Evolutionary conservation across 1,284 basidiomycete genomes (phyloP).

Genomic region (Rhodotorula sp.): DNA sequence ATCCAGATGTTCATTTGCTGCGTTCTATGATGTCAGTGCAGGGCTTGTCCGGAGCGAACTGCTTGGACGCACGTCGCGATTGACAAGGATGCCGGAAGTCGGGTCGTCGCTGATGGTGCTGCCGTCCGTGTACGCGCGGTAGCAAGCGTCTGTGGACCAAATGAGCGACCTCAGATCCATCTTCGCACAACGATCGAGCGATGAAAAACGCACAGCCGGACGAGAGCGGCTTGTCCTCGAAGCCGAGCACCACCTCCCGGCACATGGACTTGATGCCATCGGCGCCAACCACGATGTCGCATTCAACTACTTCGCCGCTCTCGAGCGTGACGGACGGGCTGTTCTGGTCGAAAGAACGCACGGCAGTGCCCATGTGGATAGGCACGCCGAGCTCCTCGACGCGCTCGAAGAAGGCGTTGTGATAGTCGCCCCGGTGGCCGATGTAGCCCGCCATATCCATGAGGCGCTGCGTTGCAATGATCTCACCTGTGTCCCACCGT

Average conservation of each 20-base stretch:
- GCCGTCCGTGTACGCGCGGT: slow-evolving; percentile 15
- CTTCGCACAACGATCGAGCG: no score
- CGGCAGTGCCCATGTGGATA: slow-evolving; percentile 50
- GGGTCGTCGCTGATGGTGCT: slow-evolving; percentile 4
- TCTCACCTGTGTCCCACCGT: slow-evolving; percentile 21
- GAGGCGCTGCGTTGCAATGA: slow-evolving; percentile 38
- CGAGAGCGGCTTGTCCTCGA: slow-evolving; percentile 15
- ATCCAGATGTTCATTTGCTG: slow-evolving; percentile 21
- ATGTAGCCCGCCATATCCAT: slow-evolving; percentile 30
- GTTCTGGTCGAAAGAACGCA: slow-evolving; percentile 49
- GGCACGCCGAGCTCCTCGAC: slow-evolving; percentile 34
- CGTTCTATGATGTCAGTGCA: background rate
- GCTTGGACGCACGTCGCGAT: background rate
- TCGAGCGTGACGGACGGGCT: slow-evolving; percentile 34
- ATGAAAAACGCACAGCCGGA: background rate
- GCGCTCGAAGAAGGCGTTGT: slow-evolving; percentile 35
- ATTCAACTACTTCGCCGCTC: slow-evolving; percentile 56
- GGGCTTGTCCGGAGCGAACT: background rate
- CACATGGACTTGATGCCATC: slow-evolving; percentile 58
- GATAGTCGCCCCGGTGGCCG: slow-evolving; percentile 38
- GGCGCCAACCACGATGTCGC: slow-evolving; percentile 66
- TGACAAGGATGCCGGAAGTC: background rate
- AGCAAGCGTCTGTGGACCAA: slow-evolving; percentile 5
- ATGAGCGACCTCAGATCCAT: no score
- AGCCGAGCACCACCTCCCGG: slow-evolving; percentile 48